Evolutionary conservation across 495 filamentous ascomycete species (phyloP).

Genomic region (Baudoinia panamericana): DNA sequence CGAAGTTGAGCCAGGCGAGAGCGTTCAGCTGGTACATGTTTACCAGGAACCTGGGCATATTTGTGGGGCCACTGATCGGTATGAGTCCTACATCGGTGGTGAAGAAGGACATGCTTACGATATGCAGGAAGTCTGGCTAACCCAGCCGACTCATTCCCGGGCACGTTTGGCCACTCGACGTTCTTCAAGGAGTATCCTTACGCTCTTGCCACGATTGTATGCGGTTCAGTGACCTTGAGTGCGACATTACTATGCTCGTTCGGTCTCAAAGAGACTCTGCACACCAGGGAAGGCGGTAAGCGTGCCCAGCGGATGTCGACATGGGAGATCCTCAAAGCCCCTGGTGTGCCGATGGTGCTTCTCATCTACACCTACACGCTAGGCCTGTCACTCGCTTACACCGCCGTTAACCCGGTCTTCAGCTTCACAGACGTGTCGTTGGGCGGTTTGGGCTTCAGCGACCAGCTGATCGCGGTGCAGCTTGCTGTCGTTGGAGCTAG

Average conservation of each 20-base stretch:
- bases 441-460: conserved; percentile 49
- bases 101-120: too few relatives aligned
- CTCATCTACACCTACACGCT: conserved; percentile 47
- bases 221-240: conserved; percentile 37
- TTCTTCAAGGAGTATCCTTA: conserved; percentile 55
- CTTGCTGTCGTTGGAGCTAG: conserved; percentile 45
- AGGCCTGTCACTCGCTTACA: conserved; percentile 51
- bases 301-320: conserved; percentile 31
- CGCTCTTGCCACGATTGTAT: conserved; percentile 44
- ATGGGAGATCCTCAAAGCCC: conserved; percentile 42
- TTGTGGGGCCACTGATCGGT: conserved; percentile 51
- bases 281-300: conserved; percentile 23
- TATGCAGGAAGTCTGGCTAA: conserved; percentile 48
- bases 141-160: conserved; percentile 44
- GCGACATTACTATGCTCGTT: conserved; percentile 37
- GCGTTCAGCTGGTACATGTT: conserved; percentile 65
- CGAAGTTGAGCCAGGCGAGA: conserved; percentile 48
- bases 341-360: conserved; percentile 50
- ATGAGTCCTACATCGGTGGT: too few relatives aligned
- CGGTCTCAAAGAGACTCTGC: conserved; percentile 41
- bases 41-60: conserved; percentile 52
- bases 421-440: conserved; percentile 42
- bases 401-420: conserved; percentile 50
- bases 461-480: conserved; percentile 45
- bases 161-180: conserved; percentile 37